Evolutionary conservation across 2,329 filamentous ascomycete genomes (phyloP), one percentile per base, ranked within the genome.

Genomic region (Cytospora paraplurivora): DNA sequence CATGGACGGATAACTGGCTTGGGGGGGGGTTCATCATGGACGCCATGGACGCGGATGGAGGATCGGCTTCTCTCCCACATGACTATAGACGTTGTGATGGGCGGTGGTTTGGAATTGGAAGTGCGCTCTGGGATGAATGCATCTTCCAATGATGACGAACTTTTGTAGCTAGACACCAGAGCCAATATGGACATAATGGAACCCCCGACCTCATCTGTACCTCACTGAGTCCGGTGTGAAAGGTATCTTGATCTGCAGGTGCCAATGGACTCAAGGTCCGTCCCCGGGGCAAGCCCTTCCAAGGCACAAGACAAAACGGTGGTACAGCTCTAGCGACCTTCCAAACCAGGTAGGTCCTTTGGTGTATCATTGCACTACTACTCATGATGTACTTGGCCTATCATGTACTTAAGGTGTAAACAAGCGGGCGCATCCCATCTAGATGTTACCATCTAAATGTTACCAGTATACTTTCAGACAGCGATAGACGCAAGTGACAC

Each of bases 61-160:
- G 35, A 66, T 51, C 41, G 33, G 64, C 64, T 56, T 56, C 64
- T 56, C 34, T 34, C 56, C 49, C 37, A 41, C 49, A 54, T 34
- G 44, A 64, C 62, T 66, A 66, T 66, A 64, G 62, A 66, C 64
- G 62, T 66, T 41, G 62, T 51, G 59, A 32, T 49, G 62, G 57
- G 34, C 56, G 41, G 55, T 13, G 56, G 51, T 59, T 64, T 62
- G 58, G 54, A 61, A 27, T 64, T 60, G 64, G 62, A 47, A 37
- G 21, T 64, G 64, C 49, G 58, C 50, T 62, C 64, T 66, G 64
- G 57, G 62, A 66, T 50, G 64, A 59, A 59, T 51, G 57, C 57
- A 62, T 55, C 33, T 50, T 51, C 38, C 51, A 32, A 66, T 47
- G 57, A 66, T 61, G 61, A 61, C n/a, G 35, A 54, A 62, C 44